A percentile compares a stretch with the other conserved stretches of the same genome.
These are phyloP conservation scores for Daldinia eschscholtzii DNA, from an alignment of 2,329 filamentous ascomycete species.

Conservation along the genomic window DNA sequence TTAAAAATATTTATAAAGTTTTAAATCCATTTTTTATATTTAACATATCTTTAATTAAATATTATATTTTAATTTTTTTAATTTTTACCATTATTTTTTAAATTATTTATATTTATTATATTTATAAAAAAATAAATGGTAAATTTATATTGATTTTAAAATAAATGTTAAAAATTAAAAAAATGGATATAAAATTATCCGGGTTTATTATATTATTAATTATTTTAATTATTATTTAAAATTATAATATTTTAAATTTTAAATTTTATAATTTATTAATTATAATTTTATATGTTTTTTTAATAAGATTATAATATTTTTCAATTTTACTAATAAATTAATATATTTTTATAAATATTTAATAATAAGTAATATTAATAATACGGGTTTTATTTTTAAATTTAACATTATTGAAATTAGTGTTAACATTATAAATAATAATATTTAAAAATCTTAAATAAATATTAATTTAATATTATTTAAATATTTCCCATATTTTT, in stretches of 20 bases:
- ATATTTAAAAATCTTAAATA: background rate
- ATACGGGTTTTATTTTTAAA: background rate
- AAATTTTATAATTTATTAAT: background rate
- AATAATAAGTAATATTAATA: background rate
- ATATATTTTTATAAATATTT: background rate
- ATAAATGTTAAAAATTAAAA: too few species aligned
- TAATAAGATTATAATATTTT: constrained; percentile 1
- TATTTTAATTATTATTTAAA: constrained; percentile 8
- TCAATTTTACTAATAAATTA: background rate
- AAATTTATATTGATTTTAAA: too few species aligned
- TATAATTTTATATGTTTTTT: background rate
- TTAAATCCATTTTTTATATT: too few species aligned
- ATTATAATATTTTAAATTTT: too few species aligned
- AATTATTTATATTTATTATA: background rate
- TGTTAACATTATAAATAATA: background rate
- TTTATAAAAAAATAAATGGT: too few species aligned
- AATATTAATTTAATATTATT: constrained; percentile 9
- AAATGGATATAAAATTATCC: too few species aligned
- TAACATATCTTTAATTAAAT: too few species aligned
- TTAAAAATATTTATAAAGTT: too few species aligned
- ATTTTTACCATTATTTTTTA: background rate
- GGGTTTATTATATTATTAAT: constrained; percentile 2
- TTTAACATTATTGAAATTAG: background rate
- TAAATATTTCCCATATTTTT: too few species aligned
- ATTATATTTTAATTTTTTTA: too few species aligned